phyloP scores from a whole-genome alignment of 176 grass and related monocot species.

The Oropetium thomaeum region DNA sequence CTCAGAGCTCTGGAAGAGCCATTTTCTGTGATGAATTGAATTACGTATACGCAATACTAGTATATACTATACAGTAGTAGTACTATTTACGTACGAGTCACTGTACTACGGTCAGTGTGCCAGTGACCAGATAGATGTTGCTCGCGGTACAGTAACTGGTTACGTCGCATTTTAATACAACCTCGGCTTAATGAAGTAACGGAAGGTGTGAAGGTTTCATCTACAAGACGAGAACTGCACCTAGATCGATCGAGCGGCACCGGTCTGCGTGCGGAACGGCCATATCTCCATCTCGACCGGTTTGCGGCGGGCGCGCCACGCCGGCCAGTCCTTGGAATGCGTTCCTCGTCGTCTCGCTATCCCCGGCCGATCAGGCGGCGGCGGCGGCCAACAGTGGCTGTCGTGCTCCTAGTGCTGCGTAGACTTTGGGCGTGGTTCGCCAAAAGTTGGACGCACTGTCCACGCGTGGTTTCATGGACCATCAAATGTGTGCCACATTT shows the following conservation, averaged over 20 bases:
- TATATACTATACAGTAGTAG: background rate
- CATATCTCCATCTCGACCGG: background rate
- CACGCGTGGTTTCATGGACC: slow-evolving; percentile 3
- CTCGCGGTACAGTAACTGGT: background rate
- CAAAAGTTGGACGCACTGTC: slow-evolving; percentile 25
- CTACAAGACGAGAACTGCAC: too few relatives aligned
- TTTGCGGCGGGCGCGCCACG: too few relatives aligned
- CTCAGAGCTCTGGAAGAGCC: background rate
- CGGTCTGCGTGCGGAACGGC: background rate
- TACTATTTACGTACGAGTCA: background rate
- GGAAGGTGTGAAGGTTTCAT: background rate
- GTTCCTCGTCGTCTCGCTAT: background rate
- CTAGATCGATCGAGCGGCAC: too few relatives aligned
- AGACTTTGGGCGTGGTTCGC: background rate
- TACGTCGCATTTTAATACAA: too few relatives aligned
- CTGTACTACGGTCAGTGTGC: background rate
- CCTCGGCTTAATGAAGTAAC: background rate
- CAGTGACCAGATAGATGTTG: background rate
- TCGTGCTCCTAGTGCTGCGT: background rate
- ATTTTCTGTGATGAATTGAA: background rate
- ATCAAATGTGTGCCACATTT: slow-evolving; percentile 19
- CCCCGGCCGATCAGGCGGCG: background rate
- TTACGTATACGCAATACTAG: background rate
- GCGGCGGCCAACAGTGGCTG: background rate
- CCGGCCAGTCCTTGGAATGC: background rate